These are phyloP conservation scores for Phanerochaete sordida DNA, from an alignment of 768 basidiomycete species.

Conservation along the genomic window DNA sequence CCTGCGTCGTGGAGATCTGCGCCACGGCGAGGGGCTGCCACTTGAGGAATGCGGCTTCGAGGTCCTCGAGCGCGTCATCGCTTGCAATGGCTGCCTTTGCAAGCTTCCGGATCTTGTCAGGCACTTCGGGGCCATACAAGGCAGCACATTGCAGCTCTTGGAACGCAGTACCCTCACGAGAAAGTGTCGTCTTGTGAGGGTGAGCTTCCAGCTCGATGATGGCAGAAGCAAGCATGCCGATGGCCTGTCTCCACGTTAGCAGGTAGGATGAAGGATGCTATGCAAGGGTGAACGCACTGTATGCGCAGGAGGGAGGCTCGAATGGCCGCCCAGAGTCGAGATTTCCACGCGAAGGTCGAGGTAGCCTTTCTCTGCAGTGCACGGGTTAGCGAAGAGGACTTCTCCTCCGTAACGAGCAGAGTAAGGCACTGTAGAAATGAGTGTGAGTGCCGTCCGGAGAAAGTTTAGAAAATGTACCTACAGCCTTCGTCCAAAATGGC, in stretches of 20 bases:
- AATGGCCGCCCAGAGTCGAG: constrained; percentile 36
- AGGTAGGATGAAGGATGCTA: background rate
- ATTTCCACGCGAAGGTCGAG: constrained; percentile 28
- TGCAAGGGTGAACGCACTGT: constrained; percentile 28
- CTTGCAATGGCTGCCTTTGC: constrained; percentile 47
- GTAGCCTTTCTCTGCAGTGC: constrained; percentile 29
- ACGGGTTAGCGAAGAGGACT: constrained; percentile 18
- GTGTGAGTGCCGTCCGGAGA: background rate
- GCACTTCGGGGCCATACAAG: constrained; percentile 54
- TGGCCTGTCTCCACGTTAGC: constrained; percentile 31
- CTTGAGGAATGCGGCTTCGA: constrained; percentile 42
- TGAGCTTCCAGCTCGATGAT: constrained; percentile 67
- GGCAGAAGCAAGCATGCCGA: constrained; percentile 74
- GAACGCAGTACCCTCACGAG: constrained; percentile 56
- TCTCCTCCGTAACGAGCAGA: constrained; percentile 14
- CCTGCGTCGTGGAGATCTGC: constrained; percentile 69
- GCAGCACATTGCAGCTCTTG: constrained; percentile 62
- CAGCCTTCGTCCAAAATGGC: constrained; percentile 48
- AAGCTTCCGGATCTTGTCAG: constrained; percentile 40
- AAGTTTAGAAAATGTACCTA: constrained; percentile 9
- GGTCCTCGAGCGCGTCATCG: constrained; percentile 45
- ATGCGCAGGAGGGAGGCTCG: constrained; percentile 37
- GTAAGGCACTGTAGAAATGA: constrained; percentile 9
- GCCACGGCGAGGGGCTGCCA: constrained; percentile 37
- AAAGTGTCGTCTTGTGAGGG: constrained; percentile 51